These are phyloP conservation scores for Chaetomiaceae sp. DNA, from an alignment of 2,329 filamentous ascomycete genomes.

Conservation along the genomic window DNA sequence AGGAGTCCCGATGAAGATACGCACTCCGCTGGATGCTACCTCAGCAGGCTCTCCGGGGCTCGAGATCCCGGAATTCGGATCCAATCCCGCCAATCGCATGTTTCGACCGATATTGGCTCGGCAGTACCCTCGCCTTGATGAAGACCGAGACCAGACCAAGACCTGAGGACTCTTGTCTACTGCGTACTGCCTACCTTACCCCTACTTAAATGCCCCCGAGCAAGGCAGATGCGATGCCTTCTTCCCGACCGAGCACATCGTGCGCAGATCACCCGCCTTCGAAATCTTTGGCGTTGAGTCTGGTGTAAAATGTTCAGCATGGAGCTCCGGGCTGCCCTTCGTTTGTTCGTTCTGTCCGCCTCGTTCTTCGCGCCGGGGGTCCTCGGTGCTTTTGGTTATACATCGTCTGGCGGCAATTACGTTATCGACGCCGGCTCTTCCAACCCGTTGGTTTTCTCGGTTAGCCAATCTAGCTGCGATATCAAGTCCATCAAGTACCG, in stretches of 20 bases:
- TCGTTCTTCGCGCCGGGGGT: slow-evolving; percentile 24
- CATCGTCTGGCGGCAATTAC: slow-evolving; percentile 38
- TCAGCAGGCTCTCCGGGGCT: not conserved
- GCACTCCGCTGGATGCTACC: slow-evolving; percentile 20
- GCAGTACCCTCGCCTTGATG: slow-evolving; percentile 7
- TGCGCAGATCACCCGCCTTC: not conserved
- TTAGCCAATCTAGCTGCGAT: slow-evolving; percentile 54
- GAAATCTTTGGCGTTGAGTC: not conserved
- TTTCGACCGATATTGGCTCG: slow-evolving; percentile 6
- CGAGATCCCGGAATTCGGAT: not conserved
- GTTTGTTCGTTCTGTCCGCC: slow-evolving; percentile 16
- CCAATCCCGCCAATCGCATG: slow-evolving; percentile 24
- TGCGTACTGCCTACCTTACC: too few relatives aligned
- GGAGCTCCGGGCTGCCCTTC: slow-evolving; percentile 19
- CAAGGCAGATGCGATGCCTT: not conserved
- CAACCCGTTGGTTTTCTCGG: slow-evolving; percentile 48
- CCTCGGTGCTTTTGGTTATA: slow-evolving; percentile 41
- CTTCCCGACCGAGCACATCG: not conserved
- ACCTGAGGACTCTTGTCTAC: too few relatives aligned
- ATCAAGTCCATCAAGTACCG: slow-evolving; percentile 60
- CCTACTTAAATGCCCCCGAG: too few relatives aligned
- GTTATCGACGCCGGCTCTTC: slow-evolving; percentile 45
- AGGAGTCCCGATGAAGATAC: slow-evolving; percentile 2
- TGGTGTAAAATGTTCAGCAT: slow-evolving; percentile 16
- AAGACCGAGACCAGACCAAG: too few relatives aligned